A percentile compares a stretch with the other conserved stretches of the same genome.
These are phyloP conservation scores for Gossypium schwendimanii DNA, from an alignment of 441 rosid species.

Conservation along the genomic window DNA sequence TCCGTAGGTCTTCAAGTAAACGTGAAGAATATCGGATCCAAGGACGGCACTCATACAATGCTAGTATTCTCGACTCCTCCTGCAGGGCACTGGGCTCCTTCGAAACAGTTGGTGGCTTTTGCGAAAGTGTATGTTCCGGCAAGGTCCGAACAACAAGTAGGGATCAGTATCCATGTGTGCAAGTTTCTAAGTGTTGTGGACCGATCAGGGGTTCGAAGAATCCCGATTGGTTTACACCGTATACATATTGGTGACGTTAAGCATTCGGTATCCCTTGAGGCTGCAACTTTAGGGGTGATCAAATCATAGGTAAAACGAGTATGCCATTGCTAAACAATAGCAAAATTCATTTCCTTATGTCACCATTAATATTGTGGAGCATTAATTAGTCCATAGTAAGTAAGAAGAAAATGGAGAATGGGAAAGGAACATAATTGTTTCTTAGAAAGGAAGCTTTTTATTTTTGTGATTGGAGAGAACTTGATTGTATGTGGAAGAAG, in stretches of 20 bases:
- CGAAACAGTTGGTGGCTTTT: conserved; percentile 71
- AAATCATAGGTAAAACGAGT: conserved; percentile 24
- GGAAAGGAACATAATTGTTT: no score
- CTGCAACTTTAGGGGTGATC: conserved; percentile 43
- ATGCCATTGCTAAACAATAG: neutral
- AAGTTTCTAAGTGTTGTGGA: conserved; percentile 79
- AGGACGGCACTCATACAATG: conserved; percentile 60
- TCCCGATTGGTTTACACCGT: conserved; percentile 69
- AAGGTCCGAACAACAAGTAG: conserved; percentile 39
- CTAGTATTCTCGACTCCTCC: conserved; percentile 69
- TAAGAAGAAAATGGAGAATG: no score
- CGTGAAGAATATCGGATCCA: conserved; percentile 55
- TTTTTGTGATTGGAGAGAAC: neutral
- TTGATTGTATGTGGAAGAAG: neutral
- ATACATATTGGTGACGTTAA: conserved; percentile 52
- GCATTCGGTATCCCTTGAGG: conserved; percentile 60
- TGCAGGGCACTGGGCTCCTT: conserved; percentile 61
- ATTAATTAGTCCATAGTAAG: neutral
- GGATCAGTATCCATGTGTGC: conserved; percentile 68
- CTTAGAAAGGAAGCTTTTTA: no score
- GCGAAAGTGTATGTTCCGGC: conserved; percentile 52
- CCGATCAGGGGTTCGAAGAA: conserved; percentile 68
- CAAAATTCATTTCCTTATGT: neutral
- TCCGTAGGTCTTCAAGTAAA: conserved; percentile 56
- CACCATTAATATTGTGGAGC: neutral